Evolutionary conservation across 805 yeast genomes (phyloP).

Genomic region (Tanozyma kutaoensis): DNA sequence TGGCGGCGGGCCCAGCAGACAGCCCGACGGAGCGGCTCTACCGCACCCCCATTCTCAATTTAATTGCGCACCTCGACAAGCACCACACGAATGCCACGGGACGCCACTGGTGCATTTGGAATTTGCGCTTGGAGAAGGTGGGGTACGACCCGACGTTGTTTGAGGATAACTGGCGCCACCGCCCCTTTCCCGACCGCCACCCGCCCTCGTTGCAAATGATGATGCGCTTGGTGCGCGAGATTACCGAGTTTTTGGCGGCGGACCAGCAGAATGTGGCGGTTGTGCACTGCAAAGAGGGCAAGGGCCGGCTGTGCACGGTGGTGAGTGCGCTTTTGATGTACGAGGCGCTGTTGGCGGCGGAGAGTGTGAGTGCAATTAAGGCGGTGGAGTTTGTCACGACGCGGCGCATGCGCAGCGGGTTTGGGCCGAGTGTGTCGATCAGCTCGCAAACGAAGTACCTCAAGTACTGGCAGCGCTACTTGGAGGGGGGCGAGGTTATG

Average conservation of each 20-base stretch:
- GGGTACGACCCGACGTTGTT: slow-evolving; percentile 10
- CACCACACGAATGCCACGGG: slow-evolving; percentile 29
- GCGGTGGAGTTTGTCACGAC: slow-evolving; percentile 29
- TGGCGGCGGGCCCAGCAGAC: slow-evolving; percentile 63
- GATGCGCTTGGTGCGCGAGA: slow-evolving; percentile 26
- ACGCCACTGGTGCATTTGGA: slow-evolving; percentile 58
- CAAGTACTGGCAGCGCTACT: slow-evolving; percentile 30
- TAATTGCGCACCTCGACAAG: slow-evolving; percentile 34
- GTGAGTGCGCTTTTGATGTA: slow-evolving; percentile 60
- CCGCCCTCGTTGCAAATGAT: slow-evolving; percentile 55
- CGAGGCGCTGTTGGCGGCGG: slow-evolving; percentile 2
- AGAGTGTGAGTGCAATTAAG: slow-evolving; percentile 32
- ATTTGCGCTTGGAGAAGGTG: slow-evolving; percentile 47
- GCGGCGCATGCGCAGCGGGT: slow-evolving; percentile 40
- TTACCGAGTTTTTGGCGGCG: slow-evolving; percentile 27
- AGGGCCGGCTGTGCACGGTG: slow-evolving; percentile 79
- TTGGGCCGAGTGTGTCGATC: slow-evolving; percentile 62
- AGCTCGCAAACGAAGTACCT: slow-evolving; percentile 57
- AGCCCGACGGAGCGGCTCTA: slow-evolving; percentile 27
- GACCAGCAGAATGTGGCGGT: slow-evolving; percentile 39
- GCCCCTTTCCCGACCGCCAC: slow-evolving; percentile 67
- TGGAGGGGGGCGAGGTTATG: slow-evolving; percentile 2
- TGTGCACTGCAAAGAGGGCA: slow-evolving; percentile 83
- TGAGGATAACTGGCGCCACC: slow-evolving; percentile 10
- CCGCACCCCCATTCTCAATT: slow-evolving; percentile 26